These are phyloP conservation scores for Blepharisma japonicum DNA, from an alignment of 73 alveolate genomes.

Conservation along the genomic window DNA sequence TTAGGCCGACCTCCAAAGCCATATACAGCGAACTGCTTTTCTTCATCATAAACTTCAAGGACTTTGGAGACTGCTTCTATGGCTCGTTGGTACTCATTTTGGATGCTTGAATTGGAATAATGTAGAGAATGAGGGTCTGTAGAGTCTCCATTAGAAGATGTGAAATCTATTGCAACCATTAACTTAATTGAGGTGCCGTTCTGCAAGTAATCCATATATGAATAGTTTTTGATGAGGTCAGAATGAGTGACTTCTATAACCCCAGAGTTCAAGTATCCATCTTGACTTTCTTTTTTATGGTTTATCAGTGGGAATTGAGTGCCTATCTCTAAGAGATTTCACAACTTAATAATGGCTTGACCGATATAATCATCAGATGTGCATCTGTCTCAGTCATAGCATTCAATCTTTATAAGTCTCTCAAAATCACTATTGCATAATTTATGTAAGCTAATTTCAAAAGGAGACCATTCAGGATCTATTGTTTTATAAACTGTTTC, in stretches of 20 bases:
- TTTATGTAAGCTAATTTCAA: slow-evolving; percentile 50
- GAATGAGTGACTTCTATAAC: slow-evolving; percentile 34
- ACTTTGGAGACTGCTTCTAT: slow-evolving; percentile 51
- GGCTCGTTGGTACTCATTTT: slow-evolving; percentile 62
- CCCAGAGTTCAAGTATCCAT: slow-evolving; percentile 13
- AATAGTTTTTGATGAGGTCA: background rate
- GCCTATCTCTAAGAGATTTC: no score
- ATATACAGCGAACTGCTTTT: slow-evolving; percentile 59
- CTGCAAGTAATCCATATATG: slow-evolving; percentile 69
- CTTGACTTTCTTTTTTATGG: no score
- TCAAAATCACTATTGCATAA: slow-evolving; percentile 70
- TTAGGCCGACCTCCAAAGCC: slow-evolving; percentile 73
- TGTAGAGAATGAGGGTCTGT: slow-evolving; percentile 60
- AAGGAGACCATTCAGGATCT: slow-evolving; percentile 47
- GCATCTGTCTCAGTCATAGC: slow-evolving; percentile 56
- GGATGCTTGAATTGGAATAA: slow-evolving; percentile 36
- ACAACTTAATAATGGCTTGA: background rate
- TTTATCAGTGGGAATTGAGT: no score
- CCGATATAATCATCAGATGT: slow-evolving; percentile 47
- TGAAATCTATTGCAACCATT: slow-evolving; percentile 77
- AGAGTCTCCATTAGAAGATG: slow-evolving; percentile 67
- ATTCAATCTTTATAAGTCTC: slow-evolving; percentile 53
- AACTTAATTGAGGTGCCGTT: slow-evolving; percentile 63
- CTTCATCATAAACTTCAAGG: slow-evolving; percentile 59
- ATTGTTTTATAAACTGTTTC: slow-evolving; percentile 24